Conservation (phyloP, 306 rosid species). For the Vigna mungo region DNA sequence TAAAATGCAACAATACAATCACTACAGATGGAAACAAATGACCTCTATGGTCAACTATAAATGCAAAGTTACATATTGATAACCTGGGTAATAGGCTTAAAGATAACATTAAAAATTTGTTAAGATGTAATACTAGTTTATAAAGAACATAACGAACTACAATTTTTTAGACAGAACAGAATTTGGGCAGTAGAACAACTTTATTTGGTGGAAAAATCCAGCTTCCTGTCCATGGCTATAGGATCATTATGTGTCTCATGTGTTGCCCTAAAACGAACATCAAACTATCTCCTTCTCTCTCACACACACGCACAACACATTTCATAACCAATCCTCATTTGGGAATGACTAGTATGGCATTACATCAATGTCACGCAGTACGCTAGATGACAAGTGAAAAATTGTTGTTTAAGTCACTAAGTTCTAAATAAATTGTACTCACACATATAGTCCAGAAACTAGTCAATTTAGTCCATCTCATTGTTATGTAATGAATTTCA, state of each 20-base stretch:
- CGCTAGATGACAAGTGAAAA: slow-evolving; percentile 12
- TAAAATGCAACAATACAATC: slow-evolving; percentile 20
- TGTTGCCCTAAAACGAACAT: slow-evolving; percentile 2
- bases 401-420: background rate
- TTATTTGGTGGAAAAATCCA: slow-evolving; percentile 13
- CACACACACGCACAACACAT: background rate
- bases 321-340: background rate
- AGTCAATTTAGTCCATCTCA: slow-evolving; percentile 7
- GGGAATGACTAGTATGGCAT: slow-evolving; percentile 14
- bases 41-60: slow-evolving; percentile 21
- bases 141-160: slow-evolving; percentile 9
- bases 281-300: background rate
- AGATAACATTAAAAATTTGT: background rate
- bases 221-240: slow-evolving; percentile 17
- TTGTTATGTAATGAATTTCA: slow-evolving; percentile 15
- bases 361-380: background rate
- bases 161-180: background rate
- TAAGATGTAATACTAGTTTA: background rate
- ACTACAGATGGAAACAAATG: slow-evolving; percentile 24
- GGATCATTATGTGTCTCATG: slow-evolving; percentile 8
- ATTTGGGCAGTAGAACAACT: background rate
- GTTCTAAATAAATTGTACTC: slow-evolving; percentile 30
- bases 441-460: slow-evolving; percentile 11
- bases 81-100: background rate
- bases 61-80: slow-evolving; percentile 3